These are phyloP conservation scores for Coemansia sp. DNA, from an alignment of 192 early-diverging fungal species.

Conservation along the genomic window DNA sequence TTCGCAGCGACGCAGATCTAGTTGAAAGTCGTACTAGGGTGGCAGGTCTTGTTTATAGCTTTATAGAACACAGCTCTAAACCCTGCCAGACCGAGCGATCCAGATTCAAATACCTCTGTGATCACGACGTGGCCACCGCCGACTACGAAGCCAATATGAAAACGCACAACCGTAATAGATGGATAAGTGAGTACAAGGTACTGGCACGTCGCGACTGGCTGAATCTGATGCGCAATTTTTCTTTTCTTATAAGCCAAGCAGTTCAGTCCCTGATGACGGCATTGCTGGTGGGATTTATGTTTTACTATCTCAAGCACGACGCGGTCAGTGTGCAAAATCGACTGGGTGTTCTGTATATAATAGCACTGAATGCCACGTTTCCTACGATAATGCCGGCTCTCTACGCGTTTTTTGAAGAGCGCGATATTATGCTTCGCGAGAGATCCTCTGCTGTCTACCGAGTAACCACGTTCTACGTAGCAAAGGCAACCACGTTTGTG, in stretches of 20 bases:
- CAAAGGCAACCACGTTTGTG: slow-evolving; percentile 60
- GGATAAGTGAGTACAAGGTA: slow-evolving; percentile 52
- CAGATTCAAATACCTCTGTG: not conserved
- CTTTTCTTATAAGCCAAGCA: slow-evolving; percentile 35
- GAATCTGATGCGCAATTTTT: slow-evolving; percentile 45
- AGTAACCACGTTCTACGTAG: slow-evolving; percentile 60
- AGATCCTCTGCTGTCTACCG: slow-evolving; percentile 64
- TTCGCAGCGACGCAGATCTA: slow-evolving; percentile 33
- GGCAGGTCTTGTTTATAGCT: slow-evolving; percentile 29
- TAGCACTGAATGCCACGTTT: slow-evolving; percentile 60
- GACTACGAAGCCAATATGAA: not conserved
- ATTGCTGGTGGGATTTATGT: slow-evolving; percentile 60
- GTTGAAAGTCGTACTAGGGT: slow-evolving; percentile 43
- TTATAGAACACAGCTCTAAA: slow-evolving; percentile 22
- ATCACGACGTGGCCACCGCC: slow-evolving; percentile 1
- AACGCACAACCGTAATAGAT: slow-evolving; percentile 19
- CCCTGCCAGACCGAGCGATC: not conserved
- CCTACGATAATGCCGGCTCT: slow-evolving; percentile 59
- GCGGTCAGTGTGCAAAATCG: slow-evolving; percentile 54
- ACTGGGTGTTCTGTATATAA: slow-evolving; percentile 47
- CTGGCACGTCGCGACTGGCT: slow-evolving; percentile 54
- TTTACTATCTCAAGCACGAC: slow-evolving; percentile 54
- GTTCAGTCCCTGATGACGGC: slow-evolving; percentile 39
- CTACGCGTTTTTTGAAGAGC: slow-evolving; percentile 43
- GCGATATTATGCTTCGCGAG: slow-evolving; percentile 63